phyloP scores from a whole-genome alignment of 306 rosid genomes.

The Gastrolobium bilobum region DNA sequence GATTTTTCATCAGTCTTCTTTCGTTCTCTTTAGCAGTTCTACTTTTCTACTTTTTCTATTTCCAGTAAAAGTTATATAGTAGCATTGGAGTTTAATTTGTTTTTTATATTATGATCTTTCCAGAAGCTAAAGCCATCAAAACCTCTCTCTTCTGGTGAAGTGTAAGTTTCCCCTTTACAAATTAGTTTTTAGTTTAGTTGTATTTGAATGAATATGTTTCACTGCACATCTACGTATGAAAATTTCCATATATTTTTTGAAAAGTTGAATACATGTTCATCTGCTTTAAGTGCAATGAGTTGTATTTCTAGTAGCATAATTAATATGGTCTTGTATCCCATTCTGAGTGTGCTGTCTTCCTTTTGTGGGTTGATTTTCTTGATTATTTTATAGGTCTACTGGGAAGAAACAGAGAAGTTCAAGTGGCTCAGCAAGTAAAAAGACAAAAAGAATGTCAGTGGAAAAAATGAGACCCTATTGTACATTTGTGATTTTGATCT shows the following conservation, averaged over 20 bases:
- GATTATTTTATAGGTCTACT: conserved; percentile 63
- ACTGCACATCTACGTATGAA: conserved; percentile 25
- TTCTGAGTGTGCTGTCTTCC: conserved; percentile 40
- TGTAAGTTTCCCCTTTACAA: conserved; percentile 63
- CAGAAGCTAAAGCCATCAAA: conserved; percentile 80
- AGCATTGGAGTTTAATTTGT: conserved; percentile 50
- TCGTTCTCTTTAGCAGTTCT: conserved; percentile 47
- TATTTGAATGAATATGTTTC: conserved; percentile 28
- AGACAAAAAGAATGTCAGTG: conserved; percentile 70
- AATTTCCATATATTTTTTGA: conserved; percentile 8
- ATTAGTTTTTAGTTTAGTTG: conserved; percentile 36
- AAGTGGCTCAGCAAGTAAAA: conserved; percentile 60
- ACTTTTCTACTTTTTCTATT: conserved; percentile 31
- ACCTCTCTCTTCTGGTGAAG: conserved; percentile 56
- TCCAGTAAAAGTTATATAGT: conserved; percentile 39
- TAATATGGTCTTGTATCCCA: conserved; percentile 31
- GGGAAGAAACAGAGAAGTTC: conserved; percentile 63
- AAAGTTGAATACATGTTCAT: conserved; percentile 34
- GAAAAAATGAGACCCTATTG: conserved; percentile 42
- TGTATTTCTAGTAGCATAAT: conserved; percentile 38
- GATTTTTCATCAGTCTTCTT: conserved; percentile 45
- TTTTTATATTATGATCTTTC: conserved; percentile 48
- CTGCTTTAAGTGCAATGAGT: conserved; percentile 18
- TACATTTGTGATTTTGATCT: conserved; percentile 43
- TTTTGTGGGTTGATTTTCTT: conserved; percentile 47